Evolutionary conservation across 176 grass and related monocot species (phyloP).

Genomic region (Chloris gayana): DNA sequence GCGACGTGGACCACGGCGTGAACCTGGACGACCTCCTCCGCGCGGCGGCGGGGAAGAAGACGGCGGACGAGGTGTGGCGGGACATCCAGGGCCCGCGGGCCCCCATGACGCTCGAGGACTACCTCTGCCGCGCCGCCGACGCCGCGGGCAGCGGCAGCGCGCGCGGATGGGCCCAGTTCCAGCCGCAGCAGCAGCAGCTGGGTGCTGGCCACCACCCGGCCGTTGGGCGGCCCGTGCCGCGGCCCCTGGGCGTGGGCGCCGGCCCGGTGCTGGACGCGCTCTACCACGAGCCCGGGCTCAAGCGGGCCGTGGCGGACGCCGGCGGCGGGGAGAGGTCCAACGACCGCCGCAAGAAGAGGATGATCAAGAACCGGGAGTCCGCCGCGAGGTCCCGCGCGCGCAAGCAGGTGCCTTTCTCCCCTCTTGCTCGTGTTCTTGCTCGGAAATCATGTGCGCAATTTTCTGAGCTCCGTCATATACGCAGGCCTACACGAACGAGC

Average conservation of each 20-base stretch:
- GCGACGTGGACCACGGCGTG: conserved; percentile 78
- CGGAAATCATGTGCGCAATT: background rate
- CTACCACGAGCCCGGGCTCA: conserved; percentile 39
- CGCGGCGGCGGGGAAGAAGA: conserved; percentile 51
- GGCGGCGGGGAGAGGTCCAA: conserved; percentile 36
- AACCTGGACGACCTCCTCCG: conserved; percentile 73
- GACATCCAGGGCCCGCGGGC: conserved; percentile 67
- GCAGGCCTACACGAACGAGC: conserved; percentile 91
- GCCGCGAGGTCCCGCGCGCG: conserved; percentile 87
- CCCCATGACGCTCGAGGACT: conserved; percentile 91
- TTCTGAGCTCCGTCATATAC: background rate
- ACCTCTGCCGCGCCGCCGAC: conserved; percentile 50
- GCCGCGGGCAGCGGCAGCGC: too few relatives aligned
- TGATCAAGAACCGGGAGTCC: conserved; percentile 98
- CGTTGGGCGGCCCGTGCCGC: conserved; percentile 53
- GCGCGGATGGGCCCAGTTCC: background rate
- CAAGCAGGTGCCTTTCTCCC: conserved; percentile 58
- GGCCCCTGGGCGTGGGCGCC: conserved; percentile 44
- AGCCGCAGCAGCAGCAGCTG: conserved; percentile 28
- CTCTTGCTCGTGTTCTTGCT: too few relatives aligned
- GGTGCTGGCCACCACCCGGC: too few relatives aligned
- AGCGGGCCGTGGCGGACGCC: conserved; percentile 33
- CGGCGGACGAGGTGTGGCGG: conserved; percentile 81
- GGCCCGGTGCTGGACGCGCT: conserved; percentile 64
- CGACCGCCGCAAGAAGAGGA: conserved; percentile 88